Evolutionary conservation across 495 filamentous ascomycete genomes (phyloP), one percentile per base, ranked within the genome.

Genomic region (Articulospora tetracladia): DNA sequence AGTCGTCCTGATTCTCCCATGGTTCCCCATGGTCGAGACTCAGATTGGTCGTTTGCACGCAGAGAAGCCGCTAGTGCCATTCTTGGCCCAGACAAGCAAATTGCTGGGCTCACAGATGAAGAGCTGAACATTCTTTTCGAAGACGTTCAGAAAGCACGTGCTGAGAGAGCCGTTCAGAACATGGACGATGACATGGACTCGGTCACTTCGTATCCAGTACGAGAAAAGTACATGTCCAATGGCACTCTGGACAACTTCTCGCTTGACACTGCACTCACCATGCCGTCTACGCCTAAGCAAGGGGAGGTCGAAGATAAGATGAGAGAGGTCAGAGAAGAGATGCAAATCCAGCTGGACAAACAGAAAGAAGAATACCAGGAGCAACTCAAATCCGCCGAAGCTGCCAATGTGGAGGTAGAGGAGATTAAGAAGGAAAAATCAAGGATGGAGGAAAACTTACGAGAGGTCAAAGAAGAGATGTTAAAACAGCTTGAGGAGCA

Each of bases 231-330:
- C 72, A 86, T 95, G 79, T 97, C 92, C 3, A 94, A 89, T 68
- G 92, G 92, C 15, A 99, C 95, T 2, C 79, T 97, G 39, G 94
- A 99, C 70, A 96, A 96, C 70, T 94, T 98, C 68, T 98, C 95
- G 15, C 79, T 98, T 23, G 94, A 99, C 66, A 99, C 95, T 3
- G 86, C 86, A 1, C 80, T 98, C 41, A 99, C 94, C 1, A 89
- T 96, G 78, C 94, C 95, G 6, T 93, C 91, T 1, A 97, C 93
- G 1, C 93, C 94, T 34, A 90, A 85, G 53, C 86, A 84, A 46
- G 84, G 83, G 25, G 93, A 93, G 50, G 77, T 78, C 4, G 90
- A 91, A 47, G 86, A 91, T 32, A 81, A 83, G 48, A 73, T 97
- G 53, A 83, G 85, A 55, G 81, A 88, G 53, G 86, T 90, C 39